Evolutionary conservation across 2,329 filamentous ascomycete species (phyloP), one percentile per base, ranked within the genome.

Genomic region (Basipetospora chlamydospora): DNA sequence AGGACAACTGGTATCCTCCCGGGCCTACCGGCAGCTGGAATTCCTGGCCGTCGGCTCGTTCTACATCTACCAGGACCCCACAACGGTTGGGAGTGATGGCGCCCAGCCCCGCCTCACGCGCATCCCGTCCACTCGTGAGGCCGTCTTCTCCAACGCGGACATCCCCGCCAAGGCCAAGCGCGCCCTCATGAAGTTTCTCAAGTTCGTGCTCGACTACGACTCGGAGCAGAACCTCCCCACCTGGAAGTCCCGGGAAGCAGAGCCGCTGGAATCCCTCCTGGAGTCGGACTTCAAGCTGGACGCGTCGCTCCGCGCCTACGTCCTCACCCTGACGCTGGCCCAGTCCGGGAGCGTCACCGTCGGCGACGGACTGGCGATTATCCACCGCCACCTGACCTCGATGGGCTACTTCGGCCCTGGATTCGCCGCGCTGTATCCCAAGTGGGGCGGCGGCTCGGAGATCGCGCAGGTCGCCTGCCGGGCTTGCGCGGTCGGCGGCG

Each of bases 21-120:
- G 78, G 46, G 80, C 86, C 10, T 88, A 88, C 50, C 74, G 79
- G 16, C 87, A 95, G 59, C 70, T 98, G 32, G 88, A 96, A 52
- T 96, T 96, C 47, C 73, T 90, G 42, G 85, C 88, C 20, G 83
- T 96, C 18, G 88, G 88, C 18, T 88, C 82, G 39, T 96, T 88
- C 73, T 95, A 81, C 70, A 74, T 95, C 38, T 78, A 77, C 50
- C 57, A 1, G 20, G 51, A 5, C 50, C 50, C 18, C 47, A 47
- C 15, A 43, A 46, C 11, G 44, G 48, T 12, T 33, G 50, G 26
- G 49, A 46, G 28, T 48, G n/a, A n/a, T n/a, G n/a, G n/a, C n/a
- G n/a, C 26, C 26, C n/a, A 6, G n/a, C 26, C 13, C 15, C 13
- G 13, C 57, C 10, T 47, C 25, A 63, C 68, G 35, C 80, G 80